phyloP scores from a whole-genome alignment of 2,329 filamentous ascomycete genomes.

The Colletotrichum plurivorum region DNA sequence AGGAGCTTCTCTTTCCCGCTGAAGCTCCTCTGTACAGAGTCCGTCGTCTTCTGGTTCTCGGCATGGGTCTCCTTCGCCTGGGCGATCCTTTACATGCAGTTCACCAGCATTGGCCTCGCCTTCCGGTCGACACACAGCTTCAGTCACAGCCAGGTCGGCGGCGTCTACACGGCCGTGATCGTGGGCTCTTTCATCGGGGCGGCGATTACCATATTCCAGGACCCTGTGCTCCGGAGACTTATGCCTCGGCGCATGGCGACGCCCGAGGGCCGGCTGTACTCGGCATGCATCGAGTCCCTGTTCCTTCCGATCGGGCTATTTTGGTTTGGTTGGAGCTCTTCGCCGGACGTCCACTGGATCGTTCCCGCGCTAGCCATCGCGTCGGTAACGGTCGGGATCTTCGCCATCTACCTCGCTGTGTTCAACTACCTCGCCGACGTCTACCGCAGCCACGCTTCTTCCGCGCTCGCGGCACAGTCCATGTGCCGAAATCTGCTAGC shows the following conservation, averaged over 20 bases:
- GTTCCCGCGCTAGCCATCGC: conserved; percentile 69
- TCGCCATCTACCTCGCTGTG: conserved; percentile 69
- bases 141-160: conserved; percentile 56
- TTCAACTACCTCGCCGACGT: conserved; percentile 68
- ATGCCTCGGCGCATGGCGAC: conserved; percentile 56
- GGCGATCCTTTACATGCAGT: conserved; percentile 66
- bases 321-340: conserved; percentile 70
- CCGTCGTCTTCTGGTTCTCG: conserved; percentile 70
- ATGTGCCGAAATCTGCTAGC: conserved; percentile 88
- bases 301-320: conserved; percentile 72
- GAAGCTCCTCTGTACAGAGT: conserved; percentile 74
- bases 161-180: conserved; percentile 4
- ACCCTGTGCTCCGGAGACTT: conserved; percentile 51
- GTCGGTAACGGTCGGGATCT: conserved; percentile 71
- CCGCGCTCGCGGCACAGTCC: conserved; percentile 87
- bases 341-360: conserved; percentile 64
- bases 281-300: conserved; percentile 57
- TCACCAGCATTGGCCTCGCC: conserved; percentile 63
- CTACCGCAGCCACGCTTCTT: conserved; percentile 58
- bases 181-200: conserved; percentile 68
- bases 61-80: conserved; percentile 66
- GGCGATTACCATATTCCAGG: conserved; percentile 78
- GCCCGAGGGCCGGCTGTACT: conserved; percentile 86
- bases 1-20: conserved; percentile 83
- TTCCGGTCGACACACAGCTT: conserved; percentile 63